phyloP scores from a whole-genome alignment of 768 basidiomycete species.

The Galerina marginata region DNA sequence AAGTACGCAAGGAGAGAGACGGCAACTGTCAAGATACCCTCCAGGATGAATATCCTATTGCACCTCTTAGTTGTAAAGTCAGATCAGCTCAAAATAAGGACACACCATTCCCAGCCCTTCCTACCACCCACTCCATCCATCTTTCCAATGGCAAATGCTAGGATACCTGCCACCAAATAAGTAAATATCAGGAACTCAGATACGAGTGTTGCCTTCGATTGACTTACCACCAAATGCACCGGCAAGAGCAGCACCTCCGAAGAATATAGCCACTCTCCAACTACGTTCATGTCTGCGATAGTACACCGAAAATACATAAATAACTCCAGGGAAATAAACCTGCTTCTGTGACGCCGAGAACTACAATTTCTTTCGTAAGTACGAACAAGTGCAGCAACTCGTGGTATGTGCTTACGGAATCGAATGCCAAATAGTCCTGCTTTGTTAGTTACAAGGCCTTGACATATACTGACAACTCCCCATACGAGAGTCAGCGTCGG shows the following conservation, averaged over 20 bases:
- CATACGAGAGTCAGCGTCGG: constrained; percentile 62
- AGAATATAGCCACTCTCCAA: constrained; percentile 66
- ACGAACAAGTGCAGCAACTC: not conserved
- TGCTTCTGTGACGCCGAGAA: constrained; percentile 64
- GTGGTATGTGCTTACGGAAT: constrained; percentile 42
- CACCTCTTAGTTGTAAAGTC: not conserved
- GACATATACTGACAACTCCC: constrained; percentile 60
- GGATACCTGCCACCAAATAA: constrained; percentile 43
- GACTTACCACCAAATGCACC: constrained; percentile 64
- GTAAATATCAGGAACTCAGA: too few relatives aligned
- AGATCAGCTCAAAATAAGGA: not conserved
- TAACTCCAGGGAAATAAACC: constrained; percentile 63
- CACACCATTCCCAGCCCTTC: constrained; percentile 64
- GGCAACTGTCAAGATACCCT: constrained; percentile 56
- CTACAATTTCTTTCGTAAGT: constrained; percentile 31
- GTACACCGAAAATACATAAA: constrained; percentile 64
- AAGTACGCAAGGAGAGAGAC: constrained; percentile 56
- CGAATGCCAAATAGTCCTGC: constrained; percentile 61
- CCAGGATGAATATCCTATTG: constrained; percentile 62
- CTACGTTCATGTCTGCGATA: constrained; percentile 64
- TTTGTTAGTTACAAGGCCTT: constrained; percentile 60
- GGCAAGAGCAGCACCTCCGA: constrained; percentile 64
- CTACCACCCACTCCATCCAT: constrained; percentile 68
- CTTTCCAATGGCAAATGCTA: constrained; percentile 62
- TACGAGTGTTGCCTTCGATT: too few relatives aligned